These are phyloP conservation scores for Pythium utonaiense DNA, from an alignment of 352 stramenopile genomes.

Conservation along the genomic window DNA sequence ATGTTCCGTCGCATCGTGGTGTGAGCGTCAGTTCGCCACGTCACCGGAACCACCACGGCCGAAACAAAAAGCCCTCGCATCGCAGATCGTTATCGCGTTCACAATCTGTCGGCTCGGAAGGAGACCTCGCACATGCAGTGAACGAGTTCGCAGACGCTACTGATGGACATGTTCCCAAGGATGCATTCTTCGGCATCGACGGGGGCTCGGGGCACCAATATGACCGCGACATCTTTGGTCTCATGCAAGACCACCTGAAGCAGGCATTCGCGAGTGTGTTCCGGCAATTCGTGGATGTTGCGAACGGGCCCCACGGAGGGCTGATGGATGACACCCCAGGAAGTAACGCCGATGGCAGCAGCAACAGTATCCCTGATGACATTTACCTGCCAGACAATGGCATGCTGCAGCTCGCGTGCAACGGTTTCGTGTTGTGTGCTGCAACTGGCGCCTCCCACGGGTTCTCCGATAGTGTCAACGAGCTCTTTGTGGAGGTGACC, in stretches of 20 bases:
- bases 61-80: slow-evolving; percentile 1
- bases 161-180: not conserved
- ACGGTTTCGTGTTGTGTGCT: slow-evolving; percentile 68
- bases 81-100: not conserved
- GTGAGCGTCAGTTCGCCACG: slow-evolving; percentile 5
- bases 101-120: not conserved
- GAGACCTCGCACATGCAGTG: not conserved
- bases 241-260: slow-evolving; percentile 50
- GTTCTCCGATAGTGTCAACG: slow-evolving; percentile 56
- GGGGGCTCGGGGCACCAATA: slow-evolving; percentile 41
- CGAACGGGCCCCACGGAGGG: slow-evolving; percentile 40
- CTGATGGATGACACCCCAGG: slow-evolving; percentile 19
- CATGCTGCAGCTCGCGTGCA: slow-evolving; percentile 72
- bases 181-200: not conserved
- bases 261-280: slow-evolving; percentile 69
- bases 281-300: slow-evolving; percentile 60
- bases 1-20: not conserved
- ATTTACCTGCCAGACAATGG: slow-evolving; percentile 68
- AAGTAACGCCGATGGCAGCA: not conserved
- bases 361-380: slow-evolving; percentile 18
- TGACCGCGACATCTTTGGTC: slow-evolving; percentile 66
- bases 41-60: not conserved
- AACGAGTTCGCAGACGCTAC: not conserved
- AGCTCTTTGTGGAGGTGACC: slow-evolving; percentile 53
- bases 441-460: slow-evolving; percentile 50